A percentile compares a stretch with the other conserved stretches of the same genome.
These are phyloP conservation scores for Thalassiosira profunda DNA, from an alignment of 108 stramenopile species.

Conservation along the genomic window DNA sequence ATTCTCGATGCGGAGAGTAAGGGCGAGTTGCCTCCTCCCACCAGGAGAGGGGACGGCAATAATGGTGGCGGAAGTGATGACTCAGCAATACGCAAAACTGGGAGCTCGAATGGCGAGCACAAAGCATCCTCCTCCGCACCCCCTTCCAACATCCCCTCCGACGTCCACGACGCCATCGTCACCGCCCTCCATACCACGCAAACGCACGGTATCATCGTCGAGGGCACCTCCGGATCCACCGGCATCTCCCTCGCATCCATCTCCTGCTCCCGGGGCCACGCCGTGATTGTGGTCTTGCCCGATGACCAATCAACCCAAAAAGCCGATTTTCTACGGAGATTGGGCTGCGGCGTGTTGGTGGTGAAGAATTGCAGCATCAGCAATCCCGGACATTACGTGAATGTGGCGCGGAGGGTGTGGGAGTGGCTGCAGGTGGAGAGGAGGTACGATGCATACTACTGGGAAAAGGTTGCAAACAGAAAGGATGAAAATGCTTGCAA, in stretches of 20 bases:
- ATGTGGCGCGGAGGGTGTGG: constrained; percentile 74
- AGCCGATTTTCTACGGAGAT: constrained; percentile 57
- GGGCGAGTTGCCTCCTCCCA: constrained; percentile 60
- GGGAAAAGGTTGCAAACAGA: constrained; percentile 8
- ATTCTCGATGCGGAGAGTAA: constrained; percentile 75
- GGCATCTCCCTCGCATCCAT: constrained; percentile 93
- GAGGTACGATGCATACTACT: constrained; percentile 45
- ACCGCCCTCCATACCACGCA: constrained; percentile 59
- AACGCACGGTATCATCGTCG: constrained; percentile 90
- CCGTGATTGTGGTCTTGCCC: constrained; percentile 93
- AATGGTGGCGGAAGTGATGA: too few species aligned
- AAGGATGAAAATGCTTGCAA: not conserved
- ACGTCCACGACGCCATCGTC: constrained; percentile 40
- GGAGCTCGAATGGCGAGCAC: not conserved
- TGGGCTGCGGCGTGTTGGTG: constrained; percentile 88
- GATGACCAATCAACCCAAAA: constrained; percentile 97
- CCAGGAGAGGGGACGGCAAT: too few species aligned
- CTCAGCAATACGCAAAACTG: too few species aligned
- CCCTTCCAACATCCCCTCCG: constrained; percentile 9
- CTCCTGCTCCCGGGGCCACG: constrained; percentile 85
- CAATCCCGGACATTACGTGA: constrained; percentile 96
- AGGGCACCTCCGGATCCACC: constrained; percentile 97
- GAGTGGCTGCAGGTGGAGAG: constrained; percentile 51
- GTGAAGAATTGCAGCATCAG: constrained; percentile 90
- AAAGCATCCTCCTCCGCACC: too few species aligned